Percentiles rank a stretch among this genome's conserved stretches.
phyloP scores from a whole-genome alignment of 768 basidiomycete species.

The Cystofilobasidium ferigula region DNA sequence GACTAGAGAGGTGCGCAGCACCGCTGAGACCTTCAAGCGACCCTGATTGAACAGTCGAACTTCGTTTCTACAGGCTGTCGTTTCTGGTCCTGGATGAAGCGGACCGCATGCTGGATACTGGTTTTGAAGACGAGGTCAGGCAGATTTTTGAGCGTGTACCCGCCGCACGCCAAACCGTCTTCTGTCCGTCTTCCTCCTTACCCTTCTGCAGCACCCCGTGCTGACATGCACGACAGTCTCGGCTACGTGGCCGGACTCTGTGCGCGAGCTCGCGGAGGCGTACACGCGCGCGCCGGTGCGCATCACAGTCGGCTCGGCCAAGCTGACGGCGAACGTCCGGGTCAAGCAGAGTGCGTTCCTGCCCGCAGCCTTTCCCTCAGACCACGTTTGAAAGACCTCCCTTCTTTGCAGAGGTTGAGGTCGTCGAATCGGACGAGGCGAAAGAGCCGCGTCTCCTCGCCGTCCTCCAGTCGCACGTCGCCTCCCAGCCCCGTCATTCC shows the following conservation, averaged over 20 bases:
- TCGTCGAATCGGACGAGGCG: conserved; percentile 67
- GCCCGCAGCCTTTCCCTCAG: not conserved
- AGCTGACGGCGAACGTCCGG: conserved; percentile 80
- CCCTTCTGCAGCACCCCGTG: not conserved
- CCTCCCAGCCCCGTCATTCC: conserved; percentile 36
- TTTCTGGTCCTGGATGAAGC: conserved; percentile 97
- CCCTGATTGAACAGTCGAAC: not conserved
- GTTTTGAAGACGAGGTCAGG: conserved; percentile 93
- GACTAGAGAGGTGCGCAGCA: not conserved
- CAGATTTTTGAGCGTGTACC: conserved; percentile 59
- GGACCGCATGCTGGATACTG: conserved; percentile 93
- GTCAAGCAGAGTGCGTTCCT: conserved; percentile 53
- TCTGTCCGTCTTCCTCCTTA: conserved; percentile 54
- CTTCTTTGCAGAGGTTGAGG: conserved; percentile 51
- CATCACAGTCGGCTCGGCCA: conserved; percentile 88
- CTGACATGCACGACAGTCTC: conserved; percentile 39
- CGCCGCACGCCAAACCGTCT: conserved; percentile 72
- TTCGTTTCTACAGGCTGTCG: conserved; percentile 43
- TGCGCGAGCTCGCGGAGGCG: conserved; percentile 71
- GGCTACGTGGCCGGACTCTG: conserved; percentile 47
- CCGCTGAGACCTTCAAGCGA: no score
- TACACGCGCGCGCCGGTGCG: conserved; percentile 75
- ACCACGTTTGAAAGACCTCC: no score
- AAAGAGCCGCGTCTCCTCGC: conserved; percentile 51
- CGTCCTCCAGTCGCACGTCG: conserved; percentile 39